Conservation (phyloP, 108 stramenopile species). For the Conticribra guillardii region DNA sequence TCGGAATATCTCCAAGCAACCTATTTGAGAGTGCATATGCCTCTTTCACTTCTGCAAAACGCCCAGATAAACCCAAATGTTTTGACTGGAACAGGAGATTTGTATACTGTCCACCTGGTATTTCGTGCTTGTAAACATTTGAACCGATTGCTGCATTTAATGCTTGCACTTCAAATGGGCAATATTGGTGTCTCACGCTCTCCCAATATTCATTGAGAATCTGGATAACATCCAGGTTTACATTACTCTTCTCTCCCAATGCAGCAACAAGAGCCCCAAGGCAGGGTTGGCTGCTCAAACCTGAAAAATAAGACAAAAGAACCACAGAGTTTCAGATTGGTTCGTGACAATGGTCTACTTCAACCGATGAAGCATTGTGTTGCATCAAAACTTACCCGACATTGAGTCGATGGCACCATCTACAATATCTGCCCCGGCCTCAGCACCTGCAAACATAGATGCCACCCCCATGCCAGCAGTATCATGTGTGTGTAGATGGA, state of each 20-base stretch:
- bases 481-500: constrained; percentile 69
- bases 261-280: constrained; percentile 79
- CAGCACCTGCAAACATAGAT: constrained; percentile 70
- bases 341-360: no score
- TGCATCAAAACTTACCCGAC: no score
- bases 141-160: constrained; percentile 62
- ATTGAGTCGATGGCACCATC: constrained; percentile 81
- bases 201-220: constrained; percentile 80
- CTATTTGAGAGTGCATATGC: constrained; percentile 79
- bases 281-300: constrained; percentile 78
- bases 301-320: no score
- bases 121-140: constrained; percentile 54
- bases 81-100: constrained; percentile 88
- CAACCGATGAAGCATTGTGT: no score
- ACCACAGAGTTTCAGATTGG: no score
- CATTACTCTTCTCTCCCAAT: constrained; percentile 63
- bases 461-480: constrained; percentile 33
- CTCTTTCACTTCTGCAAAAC: constrained; percentile 74
- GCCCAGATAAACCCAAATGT: constrained; percentile 73
- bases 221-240: constrained; percentile 54
- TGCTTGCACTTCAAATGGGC: constrained; percentile 81
- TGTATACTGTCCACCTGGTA: constrained; percentile 82
- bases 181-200: constrained; percentile 65
- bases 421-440: constrained; percentile 84
- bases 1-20: constrained; percentile 88